Evolutionary conservation across 805 yeast species (phyloP), one percentile per base, ranked within the genome.

Genomic region (Metschnikowia drakensbergensis): DNA sequence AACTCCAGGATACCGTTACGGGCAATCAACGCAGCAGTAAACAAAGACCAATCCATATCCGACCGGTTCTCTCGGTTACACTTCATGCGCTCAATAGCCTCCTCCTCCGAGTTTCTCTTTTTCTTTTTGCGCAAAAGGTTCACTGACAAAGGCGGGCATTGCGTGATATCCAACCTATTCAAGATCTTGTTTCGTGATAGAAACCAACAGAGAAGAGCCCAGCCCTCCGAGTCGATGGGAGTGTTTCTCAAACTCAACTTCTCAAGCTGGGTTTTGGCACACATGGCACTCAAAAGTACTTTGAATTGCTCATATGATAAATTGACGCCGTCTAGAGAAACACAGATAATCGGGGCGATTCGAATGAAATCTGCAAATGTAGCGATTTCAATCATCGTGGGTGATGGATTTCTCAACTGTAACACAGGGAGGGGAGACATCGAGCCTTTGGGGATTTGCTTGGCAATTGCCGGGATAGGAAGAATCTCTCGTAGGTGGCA

Each of bases 401-500:
- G 98, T 45, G 81, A 75, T n/a, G 96, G 95, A 60, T 91, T 91
- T 58, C 87, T 71, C 50, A 92, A 71, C 58, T 85, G 88, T 49
- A 91, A 64, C 3, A 80, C 62, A 5, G 88, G 82, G 25, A 91
- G 65, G 3, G 96, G 96, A 0, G 87, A 83, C 40, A 83, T 77
- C 28, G 89, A 82, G 23, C 86, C 88, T 59, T 82, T 83, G 1
- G 88, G 87, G 52, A 91, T 76, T 62, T 88, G 96, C 59, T 86
- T 85, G 57, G 88, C 61, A 5, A 92, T 89, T 2, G 96, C 92
- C 3, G 96, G 92, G 43, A 91, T 91, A 1, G 98, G 97, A 52
- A 91, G 65, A 49, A 91, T 91, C 60, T 91, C 97, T 47, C 97
- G 74, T 50, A 91, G 71, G 65, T 91, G 97, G 63, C 97, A 91